Evolutionary conservation across 2,329 filamentous ascomycete genomes (phyloP).

Genomic region (Rhinocladiella mackenziei): DNA sequence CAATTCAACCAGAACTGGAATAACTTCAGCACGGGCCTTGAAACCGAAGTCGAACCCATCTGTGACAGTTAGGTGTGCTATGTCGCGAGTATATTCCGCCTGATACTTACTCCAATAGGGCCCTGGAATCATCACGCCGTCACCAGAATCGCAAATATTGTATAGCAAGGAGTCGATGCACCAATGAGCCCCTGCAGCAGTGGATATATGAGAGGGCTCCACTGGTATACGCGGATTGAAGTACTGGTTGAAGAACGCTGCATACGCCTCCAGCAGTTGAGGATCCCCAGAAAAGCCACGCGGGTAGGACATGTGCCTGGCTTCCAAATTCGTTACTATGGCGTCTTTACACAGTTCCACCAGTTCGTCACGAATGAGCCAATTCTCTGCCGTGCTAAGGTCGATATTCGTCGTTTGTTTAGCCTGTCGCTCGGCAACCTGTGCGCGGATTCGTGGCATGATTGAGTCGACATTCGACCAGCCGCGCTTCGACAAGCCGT

Average conservation of each 20-base stretch:
- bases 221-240: slow-evolving; percentile 22
- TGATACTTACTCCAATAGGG: slow-evolving; percentile 28
- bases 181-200: slow-evolving; percentile 16
- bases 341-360: too few relatives aligned
- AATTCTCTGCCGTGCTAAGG: too few relatives aligned
- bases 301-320: not conserved
- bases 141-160: slow-evolving; percentile 23
- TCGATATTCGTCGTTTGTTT: too few relatives aligned
- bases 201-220: slow-evolving; percentile 10
- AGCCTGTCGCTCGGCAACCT: too few relatives aligned
- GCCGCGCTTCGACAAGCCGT: too few relatives aligned
- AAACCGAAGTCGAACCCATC: slow-evolving; percentile 7
- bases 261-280: slow-evolving; percentile 1
- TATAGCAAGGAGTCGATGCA: slow-evolving; percentile 23
- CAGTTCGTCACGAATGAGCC: too few relatives aligned
- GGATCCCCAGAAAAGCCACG: slow-evolving; percentile 1
- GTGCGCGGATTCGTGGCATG: too few relatives aligned
- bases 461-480: too few relatives aligned
- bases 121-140: slow-evolving; percentile 21
- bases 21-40: not conserved
- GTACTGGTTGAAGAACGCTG: slow-evolving; percentile 21
- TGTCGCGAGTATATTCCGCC: not conserved
- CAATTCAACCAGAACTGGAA: slow-evolving; percentile 1
- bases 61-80: not conserved
- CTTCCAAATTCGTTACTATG: too few relatives aligned